Conservation (phyloP, 2,329 filamentous ascomycete species). For the Aureobasidium leucospermi region DNA sequence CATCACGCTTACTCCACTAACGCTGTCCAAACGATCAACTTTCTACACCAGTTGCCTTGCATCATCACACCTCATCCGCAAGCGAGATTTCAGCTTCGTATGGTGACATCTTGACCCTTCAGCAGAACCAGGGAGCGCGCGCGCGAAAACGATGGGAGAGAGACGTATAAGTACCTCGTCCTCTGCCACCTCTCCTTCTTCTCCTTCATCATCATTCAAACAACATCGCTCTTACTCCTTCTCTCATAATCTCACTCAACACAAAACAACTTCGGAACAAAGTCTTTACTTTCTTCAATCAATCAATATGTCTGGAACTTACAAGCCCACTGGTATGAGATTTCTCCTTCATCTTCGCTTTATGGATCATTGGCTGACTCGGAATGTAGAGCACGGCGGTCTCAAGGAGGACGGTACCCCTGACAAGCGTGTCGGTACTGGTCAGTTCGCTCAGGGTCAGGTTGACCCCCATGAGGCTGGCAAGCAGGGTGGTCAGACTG, state of each 20-base stretch:
- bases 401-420: constrained; percentile 37
- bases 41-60: neutral
- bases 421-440: constrained; percentile 36
- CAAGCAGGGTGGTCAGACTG: constrained; percentile 31
- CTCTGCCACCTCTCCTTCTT: constrained; percentile 3
- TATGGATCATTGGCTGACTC: neutral
- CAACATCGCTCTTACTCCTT: constrained; percentile 1
- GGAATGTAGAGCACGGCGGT: constrained; percentile 33
- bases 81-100: neutral
- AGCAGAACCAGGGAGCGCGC: too few species aligned
- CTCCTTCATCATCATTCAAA: neutral
- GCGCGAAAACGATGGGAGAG: neutral
- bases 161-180: constrained; percentile 11
- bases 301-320: constrained; percentile 27
- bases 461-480: constrained; percentile 36
- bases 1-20: neutral
- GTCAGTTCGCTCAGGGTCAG: constrained; percentile 35
- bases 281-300: constrained; percentile 12
- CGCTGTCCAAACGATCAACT: neutral
- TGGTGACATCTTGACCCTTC: too few species aligned
- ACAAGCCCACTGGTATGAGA: constrained; percentile 28
- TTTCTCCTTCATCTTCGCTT: neutral
- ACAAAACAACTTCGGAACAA: constrained; percentile 12
- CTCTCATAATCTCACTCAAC: constrained; percentile 10
- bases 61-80: neutral